Evolutionary conservation across 2,329 filamentous ascomycete genomes (phyloP), one percentile per base, ranked within the genome.

Genomic region (Ambrosiella xylebori): DNA sequence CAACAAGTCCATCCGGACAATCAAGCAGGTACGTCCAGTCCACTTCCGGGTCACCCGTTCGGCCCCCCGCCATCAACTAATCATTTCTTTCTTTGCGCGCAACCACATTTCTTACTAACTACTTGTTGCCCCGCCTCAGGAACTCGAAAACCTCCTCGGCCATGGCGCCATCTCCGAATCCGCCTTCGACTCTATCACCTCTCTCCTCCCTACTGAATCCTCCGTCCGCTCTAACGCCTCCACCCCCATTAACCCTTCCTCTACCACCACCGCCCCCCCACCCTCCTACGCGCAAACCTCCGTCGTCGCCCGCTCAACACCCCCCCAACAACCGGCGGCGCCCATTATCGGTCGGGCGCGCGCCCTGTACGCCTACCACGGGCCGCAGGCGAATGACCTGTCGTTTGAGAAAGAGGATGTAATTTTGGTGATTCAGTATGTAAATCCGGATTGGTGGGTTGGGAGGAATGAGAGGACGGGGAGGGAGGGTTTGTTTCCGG

Each of bases 371-470:
- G 78, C 79, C 62, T 97, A 96, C 74, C 78, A 76, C 39, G 86
- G 84, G 7, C 69, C 84, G 45, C 90, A 95, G 68, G 78, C 82
- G 3, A 88, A 88, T 61, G 91, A 97, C 68, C 76, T 95, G 62
- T 81, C 80, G 1, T 81, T 97, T 61, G 81, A 88, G 67, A 82
- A 85, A 61, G 85, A 90, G 67, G 91, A 97, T 72, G 76, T 77
- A 63, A 76, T 97, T 64, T 78, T 81, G 60, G 86, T 97, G 19
- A 80, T 82, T 63, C 88, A 95, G 71, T 90, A 95, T 74, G 93
- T 95, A 85, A 97, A 97, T 71, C 81, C 84, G 62, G 90, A 97
- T 71, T 97, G 91, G 91, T 96, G 89, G 88, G 84, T 88, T 76
- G 91, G 91, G 64, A 81, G 80, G 64, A 95, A 95, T 71, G 75